Base-by-base conservation (phyloP, 129 eudicot species). In the Lactuca saligna region DNA sequence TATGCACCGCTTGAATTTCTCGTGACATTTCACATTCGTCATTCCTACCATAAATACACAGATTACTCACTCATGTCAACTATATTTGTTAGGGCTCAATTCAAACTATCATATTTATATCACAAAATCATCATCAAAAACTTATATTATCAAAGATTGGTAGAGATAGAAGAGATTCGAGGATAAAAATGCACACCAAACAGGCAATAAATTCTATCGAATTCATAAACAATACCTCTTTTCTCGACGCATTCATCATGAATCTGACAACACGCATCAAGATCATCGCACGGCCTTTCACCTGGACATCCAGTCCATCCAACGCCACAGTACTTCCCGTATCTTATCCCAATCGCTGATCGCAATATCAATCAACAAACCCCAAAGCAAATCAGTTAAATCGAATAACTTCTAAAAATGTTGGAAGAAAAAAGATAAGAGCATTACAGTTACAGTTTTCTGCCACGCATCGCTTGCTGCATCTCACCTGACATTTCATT, bases 311-410 rank as follows among this genome's bases (percentile, higher is more conserved):
- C 99, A 3, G 83, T 84, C 90, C 95, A 87, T 75, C 99, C 99
- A 38, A 93, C 99, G 17, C 99, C 99, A 37, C 99, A 93, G 77
- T 82, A 93, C 88, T 93, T 93, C n/a, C 99, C 99, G 60, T 93
- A 93, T 65, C 84, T 83, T 38, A 93, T 89, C 66, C 93, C 95
- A 49, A 93, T 44, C n/a, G 89, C 99, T 93, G 56, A 51, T 57
- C 59, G 72, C 16, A 56, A 37, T 11, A 57, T 4, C 25, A 61
- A 57, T 14, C 17, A 60, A 62, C 63, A 34, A 50, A 34, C 14
- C 29, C 29, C 29, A 3, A 42, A 42, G 0, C 42, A 53, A 64
- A 54, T 20, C 11, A 5, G 62, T 35, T 8, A 49, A 29, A 42
- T 16, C 50, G 14, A 46, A 54, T 11, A 58, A 57, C 3, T 12